Evolutionary conservation across 1,284 basidiomycete genomes (phyloP).

Genomic region (Cystobasidium sp.): DNA sequence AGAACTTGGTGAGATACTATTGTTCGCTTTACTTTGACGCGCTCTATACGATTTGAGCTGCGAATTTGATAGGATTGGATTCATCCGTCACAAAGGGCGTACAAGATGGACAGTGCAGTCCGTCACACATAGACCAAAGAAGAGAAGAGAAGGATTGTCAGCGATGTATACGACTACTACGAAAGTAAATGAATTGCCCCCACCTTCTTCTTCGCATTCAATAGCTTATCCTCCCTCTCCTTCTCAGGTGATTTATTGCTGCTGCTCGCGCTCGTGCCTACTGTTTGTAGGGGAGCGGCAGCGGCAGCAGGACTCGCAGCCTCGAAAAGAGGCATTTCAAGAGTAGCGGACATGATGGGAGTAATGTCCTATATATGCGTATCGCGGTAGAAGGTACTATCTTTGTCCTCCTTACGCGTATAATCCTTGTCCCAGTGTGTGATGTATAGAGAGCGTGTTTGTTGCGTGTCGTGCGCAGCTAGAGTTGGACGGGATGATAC

Average conservation of each 20-base stretch:
- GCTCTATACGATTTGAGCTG: conserved; percentile 43
- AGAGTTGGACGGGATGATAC: no score
- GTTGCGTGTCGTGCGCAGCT: not conserved
- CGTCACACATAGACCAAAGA: no score
- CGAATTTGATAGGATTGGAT: not conserved
- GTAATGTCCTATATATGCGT: no score
- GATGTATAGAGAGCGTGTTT: no score
- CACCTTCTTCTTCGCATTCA: conserved; percentile 41
- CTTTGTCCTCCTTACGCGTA: no score
- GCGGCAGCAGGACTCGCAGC: not conserved
- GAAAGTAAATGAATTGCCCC: not conserved
- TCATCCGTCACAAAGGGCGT: no score
- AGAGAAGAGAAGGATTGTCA: no score
- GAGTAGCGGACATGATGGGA: no score
- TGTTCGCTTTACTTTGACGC: conserved; percentile 37
- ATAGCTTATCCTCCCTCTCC: conserved; percentile 40
- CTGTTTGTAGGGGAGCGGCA: conserved; percentile 11
- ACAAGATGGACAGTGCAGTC: no score
- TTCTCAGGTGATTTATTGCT: conserved; percentile 13
- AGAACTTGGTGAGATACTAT: conserved; percentile 5
- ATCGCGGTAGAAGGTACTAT: no score
- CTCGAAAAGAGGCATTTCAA: not conserved
- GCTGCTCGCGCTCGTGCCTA: not conserved
- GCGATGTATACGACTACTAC: not conserved
- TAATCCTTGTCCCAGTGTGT: no score